Evolutionary conservation across 2,329 filamentous ascomycete genomes (phyloP).

Genomic region (Thelonectria rubi): DNA sequence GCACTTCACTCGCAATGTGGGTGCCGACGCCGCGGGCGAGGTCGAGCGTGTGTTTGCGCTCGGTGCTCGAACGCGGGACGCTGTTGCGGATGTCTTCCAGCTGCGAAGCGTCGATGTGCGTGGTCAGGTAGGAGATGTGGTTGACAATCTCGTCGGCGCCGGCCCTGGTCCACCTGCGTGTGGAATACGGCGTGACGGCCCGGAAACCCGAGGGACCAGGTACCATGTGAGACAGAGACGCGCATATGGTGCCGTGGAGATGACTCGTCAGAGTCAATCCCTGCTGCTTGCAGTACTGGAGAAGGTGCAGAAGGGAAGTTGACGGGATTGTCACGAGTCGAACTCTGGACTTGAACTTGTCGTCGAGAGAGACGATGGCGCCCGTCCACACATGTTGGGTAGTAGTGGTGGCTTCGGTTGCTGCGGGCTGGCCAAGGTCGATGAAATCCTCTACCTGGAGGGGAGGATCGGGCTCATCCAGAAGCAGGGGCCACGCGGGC

Average conservation of each 20-base stretch:
- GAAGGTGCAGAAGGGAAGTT: accelerated
- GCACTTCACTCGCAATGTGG: conserved; percentile 6
- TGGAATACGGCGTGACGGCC: conserved; percentile 17
- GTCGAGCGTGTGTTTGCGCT: neutral
- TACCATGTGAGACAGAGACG: neutral
- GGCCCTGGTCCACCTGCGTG: neutral
- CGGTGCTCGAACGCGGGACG: neutral
- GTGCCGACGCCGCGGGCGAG: neutral
- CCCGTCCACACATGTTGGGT: conserved; percentile 15
- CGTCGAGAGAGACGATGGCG: neutral
- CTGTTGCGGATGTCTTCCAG: neutral
- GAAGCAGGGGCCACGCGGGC: conserved; percentile 16
- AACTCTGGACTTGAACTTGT: conserved; percentile 12
- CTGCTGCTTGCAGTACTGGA: conserved; percentile 17
- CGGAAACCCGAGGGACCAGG: neutral
- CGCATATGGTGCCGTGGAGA: conserved; percentile 18
- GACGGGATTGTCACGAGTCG: conserved; percentile 1
- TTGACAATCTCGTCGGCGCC: conserved; percentile 13
- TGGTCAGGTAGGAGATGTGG: conserved; percentile 20
- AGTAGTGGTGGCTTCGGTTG: neutral
- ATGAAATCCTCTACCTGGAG: conserved; percentile 15
- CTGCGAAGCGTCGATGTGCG: neutral
- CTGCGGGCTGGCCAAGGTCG: neutral
- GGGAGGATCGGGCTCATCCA: neutral
- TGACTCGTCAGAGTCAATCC: conserved; percentile 16